Conservation (phyloP, 371 early-diverging fungal species). For the Syncephalastrum sp. region DNA sequence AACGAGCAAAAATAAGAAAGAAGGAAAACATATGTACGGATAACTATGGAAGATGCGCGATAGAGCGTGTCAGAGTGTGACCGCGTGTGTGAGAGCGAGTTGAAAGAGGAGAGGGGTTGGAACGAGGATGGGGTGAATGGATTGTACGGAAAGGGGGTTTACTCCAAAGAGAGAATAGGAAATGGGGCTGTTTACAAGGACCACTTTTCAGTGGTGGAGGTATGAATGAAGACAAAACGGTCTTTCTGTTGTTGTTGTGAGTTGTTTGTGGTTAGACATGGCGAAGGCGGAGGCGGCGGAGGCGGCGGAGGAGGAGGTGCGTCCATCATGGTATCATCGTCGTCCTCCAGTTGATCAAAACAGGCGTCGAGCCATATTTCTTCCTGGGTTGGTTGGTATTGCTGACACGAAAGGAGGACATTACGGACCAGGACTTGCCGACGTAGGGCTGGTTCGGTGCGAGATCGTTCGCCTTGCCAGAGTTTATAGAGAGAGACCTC, state of each 20-base stretch:
- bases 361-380: conserved; percentile 41
- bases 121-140: conserved; percentile 5
- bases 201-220: too few species aligned
- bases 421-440: conserved; percentile 39
- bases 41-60: too few species aligned
- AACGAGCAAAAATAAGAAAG: background rate
- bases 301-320: conserved; percentile 7
- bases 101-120: conserved; percentile 8
- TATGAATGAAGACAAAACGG: background rate
- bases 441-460: conserved; percentile 25
- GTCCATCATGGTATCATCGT: conserved; percentile 23
- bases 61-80: too few species aligned
- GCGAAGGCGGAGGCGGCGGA: background rate
- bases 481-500: conserved; percentile 36
- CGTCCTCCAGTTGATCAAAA: conserved; percentile 29
- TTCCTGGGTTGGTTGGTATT: conserved; percentile 24
- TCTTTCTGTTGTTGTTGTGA: conserved; percentile 2
- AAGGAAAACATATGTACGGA: conserved; percentile 3
- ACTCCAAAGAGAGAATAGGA: too few species aligned
- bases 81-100: too few species aligned
- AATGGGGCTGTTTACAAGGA: too few species aligned
- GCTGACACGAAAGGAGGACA: conserved; percentile 18
- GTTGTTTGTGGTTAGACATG: conserved; percentile 1
- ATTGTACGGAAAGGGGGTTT: background rate
- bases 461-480: conserved; percentile 17